Evolutionary conservation across 2,329 filamentous ascomycete genomes (phyloP), one percentile per base, ranked within the genome.

Genomic region (Teratosphaeria pseudoeucalypti): DNA sequence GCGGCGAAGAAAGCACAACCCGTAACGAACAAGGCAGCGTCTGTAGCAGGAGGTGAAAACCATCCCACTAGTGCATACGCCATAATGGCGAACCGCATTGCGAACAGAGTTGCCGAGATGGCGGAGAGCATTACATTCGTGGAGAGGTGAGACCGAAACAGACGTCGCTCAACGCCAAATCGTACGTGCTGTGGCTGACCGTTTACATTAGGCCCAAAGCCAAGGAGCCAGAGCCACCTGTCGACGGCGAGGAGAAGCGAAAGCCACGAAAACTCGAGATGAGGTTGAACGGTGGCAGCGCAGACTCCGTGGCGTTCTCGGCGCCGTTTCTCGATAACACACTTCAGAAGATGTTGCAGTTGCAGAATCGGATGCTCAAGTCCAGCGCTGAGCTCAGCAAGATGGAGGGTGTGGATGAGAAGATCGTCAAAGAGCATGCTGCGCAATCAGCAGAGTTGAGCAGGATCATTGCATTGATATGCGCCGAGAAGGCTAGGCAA

Each of bases 321-420:
- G 78, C 78, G 0, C 77, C 78, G 0, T 80, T 80, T 72, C 76
- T 80, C 57, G 78, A 80, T 71, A 80, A 80, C 67, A 79, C 78
- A 5, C 72, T 80, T 1, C 71, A 75, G 57, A 80, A 80, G 73
- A 76, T 80, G 69, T 68, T 80, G 56, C 68, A 73, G 11, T 71
- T 80, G 53, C 78, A 80, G 62, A 78, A 78, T 66, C 72, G 77
- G 34, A 80, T 80, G 78, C 69, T 80, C 59, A 76, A 74, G 59
- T 75, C 76, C 5, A 77, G 75, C 52, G 75, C 76, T 26, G 76
- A 79, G 60, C 72, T 80, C 59, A 74, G 74, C 1, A 76, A 76
- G 19, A 69, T 70, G 53, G 76, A 76, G 29, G 74, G 75, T 52
- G 76, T 78, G 1, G 73, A 76, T 19, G 78, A 80, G 61, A 73